Evolutionary conservation across 2,329 filamentous ascomycete species (phyloP).

Genomic region (Aspergillus nomiae): DNA sequence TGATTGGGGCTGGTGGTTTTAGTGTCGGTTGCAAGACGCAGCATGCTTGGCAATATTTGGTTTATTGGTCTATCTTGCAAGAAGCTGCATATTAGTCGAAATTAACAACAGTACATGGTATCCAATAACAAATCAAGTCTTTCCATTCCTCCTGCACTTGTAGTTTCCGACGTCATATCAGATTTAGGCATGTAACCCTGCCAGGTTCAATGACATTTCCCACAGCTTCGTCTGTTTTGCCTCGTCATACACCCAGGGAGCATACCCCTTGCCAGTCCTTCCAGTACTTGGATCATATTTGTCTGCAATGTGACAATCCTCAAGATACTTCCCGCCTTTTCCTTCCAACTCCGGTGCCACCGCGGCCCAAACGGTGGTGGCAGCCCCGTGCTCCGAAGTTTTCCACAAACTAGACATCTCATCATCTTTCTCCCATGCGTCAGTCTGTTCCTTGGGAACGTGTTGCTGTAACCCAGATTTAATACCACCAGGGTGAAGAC

Average conservation of each 20-base stretch:
- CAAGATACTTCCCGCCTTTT: constrained; percentile 30
- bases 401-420: constrained; percentile 6
- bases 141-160: not conserved
- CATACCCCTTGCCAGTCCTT: constrained; percentile 16
- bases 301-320: constrained; percentile 23
- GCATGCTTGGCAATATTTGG: not conserved
- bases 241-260: constrained; percentile 15
- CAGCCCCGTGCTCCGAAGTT: constrained; percentile 26
- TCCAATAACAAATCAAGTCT: not conserved
- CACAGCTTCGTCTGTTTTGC: constrained; percentile 13
- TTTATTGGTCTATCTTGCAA: not conserved
- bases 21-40: not conserved
- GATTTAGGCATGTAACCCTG: not conserved
- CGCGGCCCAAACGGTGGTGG: constrained; percentile 32
- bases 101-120: not conserved
- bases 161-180: not conserved
- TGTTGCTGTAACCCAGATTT: constrained; percentile 9
- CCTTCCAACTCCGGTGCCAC: constrained; percentile 28
- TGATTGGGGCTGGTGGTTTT: not conserved
- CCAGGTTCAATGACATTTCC: constrained; percentile 7
- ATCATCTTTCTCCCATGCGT: not conserved
- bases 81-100: not conserved
- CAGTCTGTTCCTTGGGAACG: constrained; percentile 5
- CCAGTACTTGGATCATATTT: not conserved
- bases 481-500: constrained; percentile 49